Evolutionary conservation across 495 filamentous ascomycete species (phyloP).

Genomic region (Mycothermus thermophilus): DNA sequence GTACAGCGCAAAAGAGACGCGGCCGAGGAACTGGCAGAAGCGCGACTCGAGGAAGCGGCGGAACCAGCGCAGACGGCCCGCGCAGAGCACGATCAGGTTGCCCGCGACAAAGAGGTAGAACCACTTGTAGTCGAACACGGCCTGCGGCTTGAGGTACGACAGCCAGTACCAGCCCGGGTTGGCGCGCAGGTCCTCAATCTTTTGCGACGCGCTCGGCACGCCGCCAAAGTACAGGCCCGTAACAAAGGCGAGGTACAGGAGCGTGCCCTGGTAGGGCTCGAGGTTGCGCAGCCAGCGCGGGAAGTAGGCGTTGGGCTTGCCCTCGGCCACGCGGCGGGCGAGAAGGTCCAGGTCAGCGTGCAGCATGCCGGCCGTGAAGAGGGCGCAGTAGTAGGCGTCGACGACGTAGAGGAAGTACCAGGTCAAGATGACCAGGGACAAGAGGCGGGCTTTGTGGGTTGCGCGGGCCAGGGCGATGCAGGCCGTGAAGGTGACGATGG

Average conservation of each 20-base stretch:
- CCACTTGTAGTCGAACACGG: slow-evolving; percentile 39
- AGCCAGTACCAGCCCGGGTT: slow-evolving; percentile 34
- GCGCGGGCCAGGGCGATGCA: slow-evolving; percentile 29
- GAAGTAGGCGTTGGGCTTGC: slow-evolving; percentile 20
- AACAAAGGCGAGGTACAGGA: slow-evolving; percentile 35
- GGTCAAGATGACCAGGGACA: slow-evolving; percentile 19
- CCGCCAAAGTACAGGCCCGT: slow-evolving; percentile 32
- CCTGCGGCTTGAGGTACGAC: slow-evolving; percentile 37
- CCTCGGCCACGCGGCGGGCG: too few relatives aligned
- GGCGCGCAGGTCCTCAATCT: slow-evolving; percentile 22
- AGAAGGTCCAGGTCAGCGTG: slow-evolving; percentile 37
- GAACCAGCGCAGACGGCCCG: slow-evolving; percentile 28
- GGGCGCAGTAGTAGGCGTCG: slow-evolving; percentile 32
- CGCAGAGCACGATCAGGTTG: slow-evolving; percentile 38
- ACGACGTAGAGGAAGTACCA: slow-evolving; percentile 34
- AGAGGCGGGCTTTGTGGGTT: slow-evolving; percentile 21
- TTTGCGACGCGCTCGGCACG: slow-evolving; percentile 29
- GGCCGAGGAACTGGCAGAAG: slow-evolving; percentile 50
- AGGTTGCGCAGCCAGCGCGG: slow-evolving; percentile 24
- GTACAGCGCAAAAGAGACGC: slow-evolving; percentile 53
- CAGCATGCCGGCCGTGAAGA: slow-evolving; percentile 38
- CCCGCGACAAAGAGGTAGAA: slow-evolving; percentile 39
- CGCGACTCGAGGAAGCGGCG: slow-evolving; percentile 43
- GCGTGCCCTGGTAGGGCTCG: slow-evolving; percentile 30
- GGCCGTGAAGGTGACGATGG: slow-evolving; percentile 33